A percentile compares a stretch with the other conserved stretches of the same genome.
Evolutionary conservation across 2,329 filamentous ascomycete species (phyloP).

Genomic region (Pyricularia sp.): DNA sequence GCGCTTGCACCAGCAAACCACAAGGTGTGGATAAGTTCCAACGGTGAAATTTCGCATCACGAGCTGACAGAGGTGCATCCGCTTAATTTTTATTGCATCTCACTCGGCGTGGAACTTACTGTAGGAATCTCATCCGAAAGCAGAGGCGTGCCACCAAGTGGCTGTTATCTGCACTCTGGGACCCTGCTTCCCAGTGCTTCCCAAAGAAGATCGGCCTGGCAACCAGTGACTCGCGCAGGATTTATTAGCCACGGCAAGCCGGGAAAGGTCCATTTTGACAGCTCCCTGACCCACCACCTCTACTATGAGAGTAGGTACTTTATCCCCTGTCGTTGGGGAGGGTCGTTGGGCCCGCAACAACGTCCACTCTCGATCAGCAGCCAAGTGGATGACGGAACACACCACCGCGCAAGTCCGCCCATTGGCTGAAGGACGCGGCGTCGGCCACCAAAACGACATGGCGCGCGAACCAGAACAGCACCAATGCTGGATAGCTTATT

Average conservation of each 20-base stretch:
- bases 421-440: neutral
- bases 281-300: neutral
- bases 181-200: neutral
- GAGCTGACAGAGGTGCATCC: neutral
- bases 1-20: neutral
- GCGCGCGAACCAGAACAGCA: neutral
- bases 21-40: neutral
- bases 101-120: neutral
- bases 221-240: neutral
- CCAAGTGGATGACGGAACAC: neutral
- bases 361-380: neutral
- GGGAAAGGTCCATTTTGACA: neutral
- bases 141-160: neutral
- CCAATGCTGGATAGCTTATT: conserved; percentile 2
- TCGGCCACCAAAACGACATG: neutral
- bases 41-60: neutral
- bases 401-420: neutral
- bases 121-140: neutral
- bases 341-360: neutral
- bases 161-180: neutral
- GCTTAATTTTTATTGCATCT: neutral
- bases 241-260: neutral
- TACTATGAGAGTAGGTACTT: neutral
- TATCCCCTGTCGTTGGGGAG: neutral
- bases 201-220: neutral